Evolutionary conservation across 2,329 filamentous ascomycete species (phyloP).

Genomic region (Ceratocystis eucalypticola): DNA sequence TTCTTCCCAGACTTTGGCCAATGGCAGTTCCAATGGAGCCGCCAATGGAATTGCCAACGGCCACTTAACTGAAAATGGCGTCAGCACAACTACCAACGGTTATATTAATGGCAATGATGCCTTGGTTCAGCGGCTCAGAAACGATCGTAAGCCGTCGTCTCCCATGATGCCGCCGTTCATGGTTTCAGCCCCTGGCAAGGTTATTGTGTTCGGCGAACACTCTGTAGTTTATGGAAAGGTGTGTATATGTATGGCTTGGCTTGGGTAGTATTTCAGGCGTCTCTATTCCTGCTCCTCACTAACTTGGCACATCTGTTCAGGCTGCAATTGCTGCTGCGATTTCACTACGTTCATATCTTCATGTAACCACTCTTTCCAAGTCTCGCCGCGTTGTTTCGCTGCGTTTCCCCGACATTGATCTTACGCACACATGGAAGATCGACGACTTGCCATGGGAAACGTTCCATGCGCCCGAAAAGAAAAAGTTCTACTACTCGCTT

Average conservation of each 20-base stretch:
- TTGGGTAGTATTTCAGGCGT: not conserved
- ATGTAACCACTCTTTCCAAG: constrained; percentile 87
- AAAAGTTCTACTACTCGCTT: constrained; percentile 88
- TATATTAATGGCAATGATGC: constrained; percentile 27
- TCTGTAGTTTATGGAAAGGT: constrained; percentile 96
- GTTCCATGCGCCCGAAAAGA: constrained; percentile 71
- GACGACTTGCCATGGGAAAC: constrained; percentile 75
- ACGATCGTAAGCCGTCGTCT: constrained; percentile 44
- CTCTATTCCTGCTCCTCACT: constrained; percentile 8
- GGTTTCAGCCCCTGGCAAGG: constrained; percentile 95
- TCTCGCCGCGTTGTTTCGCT: constrained; percentile 77
- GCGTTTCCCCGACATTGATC: constrained; percentile 78
- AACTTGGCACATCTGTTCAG: constrained; percentile 30
- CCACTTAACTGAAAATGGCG: constrained; percentile 20
- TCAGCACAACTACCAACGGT: constrained; percentile 1
- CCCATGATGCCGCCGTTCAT: constrained; percentile 82
- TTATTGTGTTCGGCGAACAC: constrained; percentile 96
- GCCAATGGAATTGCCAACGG: constrained; percentile 21
- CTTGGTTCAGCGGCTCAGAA: constrained; percentile 28
- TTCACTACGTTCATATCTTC: constrained; percentile 87
- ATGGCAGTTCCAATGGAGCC: constrained; percentile 13
- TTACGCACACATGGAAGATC: constrained; percentile 89
- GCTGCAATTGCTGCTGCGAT: constrained; percentile 90
- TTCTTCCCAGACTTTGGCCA: constrained; percentile 9
- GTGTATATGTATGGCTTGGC: constrained; percentile 22